These are phyloP conservation scores for Penicillium angulare DNA, from an alignment of 495 filamentous ascomycete species.

Conservation along the genomic window DNA sequence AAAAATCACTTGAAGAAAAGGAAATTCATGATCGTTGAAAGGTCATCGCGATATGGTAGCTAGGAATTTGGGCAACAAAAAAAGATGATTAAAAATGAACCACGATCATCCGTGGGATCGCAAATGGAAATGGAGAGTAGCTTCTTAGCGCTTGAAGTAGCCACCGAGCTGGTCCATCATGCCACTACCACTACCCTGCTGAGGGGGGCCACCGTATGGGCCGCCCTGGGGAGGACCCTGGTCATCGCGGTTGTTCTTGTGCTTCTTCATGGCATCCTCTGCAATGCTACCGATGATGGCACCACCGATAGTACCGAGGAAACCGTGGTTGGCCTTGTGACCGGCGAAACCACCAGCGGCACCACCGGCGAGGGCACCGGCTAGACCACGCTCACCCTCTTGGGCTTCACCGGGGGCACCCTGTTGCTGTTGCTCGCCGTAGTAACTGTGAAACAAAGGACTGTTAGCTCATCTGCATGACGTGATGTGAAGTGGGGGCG, in stretches of 20 bases:
- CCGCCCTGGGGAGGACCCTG: slow-evolving; percentile 3
- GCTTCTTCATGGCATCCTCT: slow-evolving; percentile 47
- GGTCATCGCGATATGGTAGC: slow-evolving; percentile 13
- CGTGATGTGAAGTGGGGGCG: slow-evolving; percentile 1
- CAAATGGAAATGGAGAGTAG: neutral
- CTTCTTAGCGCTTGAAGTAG: slow-evolving; percentile 45
- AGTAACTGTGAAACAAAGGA: slow-evolving; percentile 15
- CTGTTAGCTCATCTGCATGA: slow-evolving; percentile 5
- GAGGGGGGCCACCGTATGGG: slow-evolving; percentile 20
- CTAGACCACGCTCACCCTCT: slow-evolving; percentile 49
- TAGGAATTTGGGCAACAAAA: neutral
- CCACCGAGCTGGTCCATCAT: slow-evolving; percentile 43
- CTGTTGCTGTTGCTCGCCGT: slow-evolving; percentile 27
- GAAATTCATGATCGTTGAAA: slow-evolving; percentile 25
- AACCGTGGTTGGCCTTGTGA: slow-evolving; percentile 51
- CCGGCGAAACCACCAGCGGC: slow-evolving; percentile 45
- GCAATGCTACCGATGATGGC: slow-evolving; percentile 48
- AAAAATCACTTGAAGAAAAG: slow-evolving; percentile 16
- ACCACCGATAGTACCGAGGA: slow-evolving; percentile 51
- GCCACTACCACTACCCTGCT: slow-evolving; percentile 26
- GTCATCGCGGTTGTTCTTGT: slow-evolving; percentile 34
- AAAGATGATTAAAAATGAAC: slow-evolving; percentile 4
- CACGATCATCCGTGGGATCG: neutral
- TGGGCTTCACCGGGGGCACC: slow-evolving; percentile 38
- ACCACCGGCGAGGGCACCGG: slow-evolving; percentile 46